Conservation (phyloP, 306 rosid genomes). For the Acacia confusa region DNA sequence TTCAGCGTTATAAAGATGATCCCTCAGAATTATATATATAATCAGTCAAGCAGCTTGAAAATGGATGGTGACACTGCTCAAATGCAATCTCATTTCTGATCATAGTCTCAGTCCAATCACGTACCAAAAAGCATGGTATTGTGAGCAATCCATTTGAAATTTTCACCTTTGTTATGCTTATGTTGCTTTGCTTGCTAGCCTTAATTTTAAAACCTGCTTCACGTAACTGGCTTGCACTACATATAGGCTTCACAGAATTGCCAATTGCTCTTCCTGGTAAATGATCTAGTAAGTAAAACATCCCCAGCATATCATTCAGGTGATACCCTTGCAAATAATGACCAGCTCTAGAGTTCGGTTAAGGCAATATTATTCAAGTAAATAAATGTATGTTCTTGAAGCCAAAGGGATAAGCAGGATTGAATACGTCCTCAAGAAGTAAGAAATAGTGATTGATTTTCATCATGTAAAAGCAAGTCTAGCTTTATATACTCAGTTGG, state of each 20-base stretch:
- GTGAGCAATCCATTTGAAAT: too few species aligned
- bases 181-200: too few species aligned
- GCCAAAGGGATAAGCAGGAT: not conserved
- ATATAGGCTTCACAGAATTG: not conserved
- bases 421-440: not conserved
- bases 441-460: not conserved
- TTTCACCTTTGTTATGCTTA: too few species aligned
- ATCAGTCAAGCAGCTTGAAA: not conserved
- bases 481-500: not conserved
- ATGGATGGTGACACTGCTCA: not conserved
- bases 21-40: too few species aligned
- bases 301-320: not conserved
- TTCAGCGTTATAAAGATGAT: too few species aligned
- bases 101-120: not conserved
- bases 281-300: too few species aligned
- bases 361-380: too few species aligned
- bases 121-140: not conserved
- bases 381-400: too few species aligned
- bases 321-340: too few species aligned
- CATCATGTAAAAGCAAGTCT: not conserved
- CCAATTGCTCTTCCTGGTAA: too few species aligned
- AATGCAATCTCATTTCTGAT: conserved; percentile 29
- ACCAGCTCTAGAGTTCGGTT: too few species aligned
- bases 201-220: conserved; percentile 13
- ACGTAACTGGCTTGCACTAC: conserved; percentile 16